Base-by-base conservation (phyloP, 2,329 filamentous ascomycete genomes). In the Arachnomyces sp. region DNA sequence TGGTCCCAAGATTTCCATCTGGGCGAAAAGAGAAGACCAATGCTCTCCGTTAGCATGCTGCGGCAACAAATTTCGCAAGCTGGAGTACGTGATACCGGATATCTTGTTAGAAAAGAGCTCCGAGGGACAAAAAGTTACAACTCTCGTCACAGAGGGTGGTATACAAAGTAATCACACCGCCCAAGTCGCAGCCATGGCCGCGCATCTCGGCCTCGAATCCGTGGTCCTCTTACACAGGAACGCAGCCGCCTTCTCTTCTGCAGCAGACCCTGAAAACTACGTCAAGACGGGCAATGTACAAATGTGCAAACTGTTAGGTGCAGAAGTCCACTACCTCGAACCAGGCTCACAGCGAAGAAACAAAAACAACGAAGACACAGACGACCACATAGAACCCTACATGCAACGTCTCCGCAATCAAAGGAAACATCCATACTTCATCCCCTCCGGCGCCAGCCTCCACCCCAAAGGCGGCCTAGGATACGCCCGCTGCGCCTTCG, bases 131-230 rank as follows among this genome's bases (percentile, higher is more conserved):
- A n/a, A n/a, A n/a, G 21, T 25, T 5, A 25, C 21, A 25, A 25
- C 78, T 1, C 68, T 84, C 15, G 73, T 84, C 45, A 77, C 73
- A 48, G 80, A 83, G 50, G 80, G 81, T 44, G 81, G 81, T 38
- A 69, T 82, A 4, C 81, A 84, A 52, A 80, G 75, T 38, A 85
- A 85, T 67, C 80, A 84, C 57, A 84, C 80, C 2, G 73, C 80
- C 9, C 75, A 78, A 49, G 80, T 84, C 0, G 76, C 80, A 0
- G 80, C 78, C 1, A 74, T 78, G 2, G 78, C 78, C 0, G 67
- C 74, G 15, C 69, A 71, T 34, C 61, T 77, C 1, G 79, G 79
- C 0, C 65, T 84, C 15, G 21, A 25, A 25, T 25, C 21, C 21
- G 5, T 68, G 73, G 45, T 68, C 67, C 34, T 17, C 21, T 9